Evolutionary conservation across 202 grass and related monocot genomes (phyloP).

Genomic region (Panicum hallii): DNA sequence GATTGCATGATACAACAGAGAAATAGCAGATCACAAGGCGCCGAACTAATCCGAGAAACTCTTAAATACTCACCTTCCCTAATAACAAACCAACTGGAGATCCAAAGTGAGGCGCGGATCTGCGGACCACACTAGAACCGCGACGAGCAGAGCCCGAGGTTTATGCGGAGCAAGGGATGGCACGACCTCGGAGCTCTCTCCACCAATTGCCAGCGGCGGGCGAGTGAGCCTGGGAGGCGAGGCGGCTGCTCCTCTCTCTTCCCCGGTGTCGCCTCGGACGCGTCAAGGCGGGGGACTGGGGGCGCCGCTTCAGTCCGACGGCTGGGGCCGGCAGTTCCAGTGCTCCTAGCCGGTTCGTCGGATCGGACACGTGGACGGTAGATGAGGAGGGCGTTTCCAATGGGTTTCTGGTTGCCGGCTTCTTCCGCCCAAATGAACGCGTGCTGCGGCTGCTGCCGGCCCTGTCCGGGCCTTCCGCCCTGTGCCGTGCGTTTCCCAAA

Average conservation of each 20-base stretch:
- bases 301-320: not conserved
- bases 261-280: not conserved
- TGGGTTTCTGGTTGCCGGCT: not conserved
- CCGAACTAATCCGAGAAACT: not conserved
- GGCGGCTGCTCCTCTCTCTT: constrained; percentile 16
- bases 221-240: not conserved
- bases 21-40: constrained; percentile 24
- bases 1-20: not conserved
- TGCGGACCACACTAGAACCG: not conserved
- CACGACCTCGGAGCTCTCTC: not conserved
- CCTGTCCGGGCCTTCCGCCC: not conserved
- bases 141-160: not conserved
- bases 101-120: constrained; percentile 16
- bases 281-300: not conserved
- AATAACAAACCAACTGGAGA: constrained; percentile 2
- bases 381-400: not conserved
- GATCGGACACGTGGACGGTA: constrained; percentile 28
- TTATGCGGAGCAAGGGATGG: not conserved
- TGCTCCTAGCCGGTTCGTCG: not conserved
- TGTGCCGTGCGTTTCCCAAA: not conserved
- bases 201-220: constrained; percentile 1
- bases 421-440: not conserved
- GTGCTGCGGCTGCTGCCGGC: not conserved
- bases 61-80: not conserved
- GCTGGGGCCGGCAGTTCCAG: not conserved